phyloP scores from a whole-genome alignment of 305 asterid species.

The Nicotiana rustica region DNA sequence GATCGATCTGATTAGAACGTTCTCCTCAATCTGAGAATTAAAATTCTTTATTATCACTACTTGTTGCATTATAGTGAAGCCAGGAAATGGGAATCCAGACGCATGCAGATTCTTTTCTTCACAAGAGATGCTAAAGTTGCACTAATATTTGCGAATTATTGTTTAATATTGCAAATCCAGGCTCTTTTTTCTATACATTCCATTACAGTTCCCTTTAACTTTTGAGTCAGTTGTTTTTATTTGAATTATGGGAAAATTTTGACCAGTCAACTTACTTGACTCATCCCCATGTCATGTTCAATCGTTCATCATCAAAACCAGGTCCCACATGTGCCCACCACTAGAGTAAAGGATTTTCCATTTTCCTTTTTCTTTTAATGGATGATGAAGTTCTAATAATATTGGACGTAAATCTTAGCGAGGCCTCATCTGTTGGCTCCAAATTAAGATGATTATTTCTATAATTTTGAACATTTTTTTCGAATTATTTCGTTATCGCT shows the following conservation, averaged over 20 bases:
- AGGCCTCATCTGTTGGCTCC: background rate
- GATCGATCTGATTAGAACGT: constrained; percentile 31
- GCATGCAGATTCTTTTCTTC: constrained; percentile 31
- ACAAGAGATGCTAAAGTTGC: background rate
- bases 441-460: background rate
- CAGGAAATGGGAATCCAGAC: background rate
- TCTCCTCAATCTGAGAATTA: constrained; percentile 17
- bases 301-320: background rate
- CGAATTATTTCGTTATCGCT: background rate
- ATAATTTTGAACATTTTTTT: background rate
- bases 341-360: background rate
- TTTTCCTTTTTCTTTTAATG: too few relatives aligned
- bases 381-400: background rate
- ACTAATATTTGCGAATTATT: background rate
- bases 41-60: background rate
- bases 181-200: constrained; percentile 26
- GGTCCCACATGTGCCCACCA: constrained; percentile 33
- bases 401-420: background rate
- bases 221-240: constrained; percentile 23
- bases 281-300: constrained; percentile 24
- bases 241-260: constrained; percentile 22
- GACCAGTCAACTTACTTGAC: constrained; percentile 31
- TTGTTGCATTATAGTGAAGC: background rate
- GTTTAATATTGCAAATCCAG: background rate
- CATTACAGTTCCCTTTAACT: background rate